phyloP scores from a whole-genome alignment of 768 basidiomycete genomes.

The Lentinula aciculospora region DNA sequence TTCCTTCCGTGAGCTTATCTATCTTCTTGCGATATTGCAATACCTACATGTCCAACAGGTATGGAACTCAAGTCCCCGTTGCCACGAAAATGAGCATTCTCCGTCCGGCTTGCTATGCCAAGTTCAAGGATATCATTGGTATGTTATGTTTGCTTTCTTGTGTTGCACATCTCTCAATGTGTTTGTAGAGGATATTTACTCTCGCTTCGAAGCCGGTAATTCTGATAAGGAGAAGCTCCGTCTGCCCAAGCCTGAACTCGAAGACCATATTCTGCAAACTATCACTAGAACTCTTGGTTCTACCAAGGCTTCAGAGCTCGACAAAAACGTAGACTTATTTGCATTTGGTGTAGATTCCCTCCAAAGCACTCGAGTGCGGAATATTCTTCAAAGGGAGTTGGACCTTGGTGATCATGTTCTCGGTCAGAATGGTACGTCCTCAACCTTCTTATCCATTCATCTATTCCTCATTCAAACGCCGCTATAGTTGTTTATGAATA shows the following conservation, averaged over 20 bases:
- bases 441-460: neutral
- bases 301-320: slow-evolving; percentile 22
- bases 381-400: slow-evolving; percentile 36
- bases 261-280: slow-evolving; percentile 27
- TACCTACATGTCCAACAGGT: slow-evolving; percentile 8
- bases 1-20: slow-evolving; percentile 32
- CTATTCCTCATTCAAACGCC: slow-evolving; percentile 9
- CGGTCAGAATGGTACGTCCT: slow-evolving; percentile 25
- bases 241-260: slow-evolving; percentile 22
- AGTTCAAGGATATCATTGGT: slow-evolving; percentile 42
- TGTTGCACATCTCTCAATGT: too few species aligned
- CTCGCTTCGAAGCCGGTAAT: slow-evolving; percentile 34
- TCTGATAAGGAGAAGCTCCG: slow-evolving; percentile 19
- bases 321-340: slow-evolving; percentile 32
- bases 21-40: neutral
- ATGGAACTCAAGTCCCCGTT: slow-evolving; percentile 40
- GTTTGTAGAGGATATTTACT: slow-evolving; percentile 26
- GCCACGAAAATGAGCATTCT: slow-evolving; percentile 49
- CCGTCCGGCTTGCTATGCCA: slow-evolving; percentile 42
- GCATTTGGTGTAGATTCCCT: slow-evolving; percentile 50
- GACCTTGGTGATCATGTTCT: slow-evolving; percentile 23
- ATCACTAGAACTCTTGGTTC: slow-evolving; percentile 29
- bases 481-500: slow-evolving; percentile 43
- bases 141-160: neutral
- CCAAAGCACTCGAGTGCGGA: slow-evolving; percentile 46